phyloP scores from a whole-genome alignment of 2,329 filamentous ascomycete species.

The Monosporascus sp. region DNA sequence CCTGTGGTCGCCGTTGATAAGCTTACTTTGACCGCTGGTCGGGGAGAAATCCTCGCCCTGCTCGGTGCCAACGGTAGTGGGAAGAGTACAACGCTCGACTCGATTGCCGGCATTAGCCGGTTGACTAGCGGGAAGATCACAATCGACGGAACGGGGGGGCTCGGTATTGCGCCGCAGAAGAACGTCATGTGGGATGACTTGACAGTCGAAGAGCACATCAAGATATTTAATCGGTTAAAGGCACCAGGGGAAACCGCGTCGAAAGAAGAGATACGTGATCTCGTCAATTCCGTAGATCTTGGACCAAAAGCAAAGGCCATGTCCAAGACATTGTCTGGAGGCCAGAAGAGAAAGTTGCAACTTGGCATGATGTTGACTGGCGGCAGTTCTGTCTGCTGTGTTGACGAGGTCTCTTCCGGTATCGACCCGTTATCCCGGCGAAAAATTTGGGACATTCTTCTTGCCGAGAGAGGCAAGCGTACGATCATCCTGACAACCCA shows the following conservation, averaged over 20 bases:
- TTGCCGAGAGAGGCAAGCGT: conserved; percentile 74
- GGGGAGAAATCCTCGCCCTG: conserved; percentile 80
- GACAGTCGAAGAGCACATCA: conserved; percentile 78
- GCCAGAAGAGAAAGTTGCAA: conserved; percentile 88
- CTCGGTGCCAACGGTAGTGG: conserved; percentile 87
- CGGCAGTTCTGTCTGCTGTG: conserved; percentile 79
- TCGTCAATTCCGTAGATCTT: conserved; percentile 70
- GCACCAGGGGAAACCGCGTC: conserved; percentile 51
- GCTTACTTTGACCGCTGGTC: conserved; percentile 64
- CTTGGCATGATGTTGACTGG: conserved; percentile 94
- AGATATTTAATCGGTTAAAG: conserved; percentile 80
- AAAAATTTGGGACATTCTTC: conserved; percentile 91
- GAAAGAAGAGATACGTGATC: conserved; percentile 52
- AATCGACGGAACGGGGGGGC: conserved; percentile 70
- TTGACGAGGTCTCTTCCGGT: conserved; percentile 87
- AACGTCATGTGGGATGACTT: conserved; percentile 91
- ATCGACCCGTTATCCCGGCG: conserved; percentile 80
- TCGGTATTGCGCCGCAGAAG: conserved; percentile 87
- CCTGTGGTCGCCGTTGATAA: conserved; percentile 75
- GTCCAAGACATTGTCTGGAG: conserved; percentile 77
- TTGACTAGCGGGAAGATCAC: conserved; percentile 72
- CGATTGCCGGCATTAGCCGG: conserved; percentile 76
- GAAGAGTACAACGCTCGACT: conserved; percentile 85
- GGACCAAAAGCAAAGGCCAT: conserved; percentile 65
- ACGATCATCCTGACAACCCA: conserved; percentile 89